Evolutionary conservation across 208 protist species (phyloP).

Genomic region (Trypanosoma grayi): DNA sequence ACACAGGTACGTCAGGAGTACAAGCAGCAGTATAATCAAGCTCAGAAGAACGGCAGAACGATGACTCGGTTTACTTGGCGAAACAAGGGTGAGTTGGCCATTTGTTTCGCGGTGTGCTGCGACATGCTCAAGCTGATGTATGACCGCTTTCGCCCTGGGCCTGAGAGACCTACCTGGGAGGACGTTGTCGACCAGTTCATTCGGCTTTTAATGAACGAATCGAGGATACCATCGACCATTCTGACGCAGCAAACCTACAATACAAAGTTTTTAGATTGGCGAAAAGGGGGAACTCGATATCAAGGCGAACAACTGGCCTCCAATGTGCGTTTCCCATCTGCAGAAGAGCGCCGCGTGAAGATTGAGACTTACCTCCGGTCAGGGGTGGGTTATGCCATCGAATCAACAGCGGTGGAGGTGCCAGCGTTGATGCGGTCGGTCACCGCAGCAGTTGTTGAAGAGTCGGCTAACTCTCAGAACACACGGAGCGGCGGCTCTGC

Average conservation of each 20-base stretch:
- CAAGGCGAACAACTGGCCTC: conserved; percentile 46
- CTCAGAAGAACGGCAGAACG: conserved; percentile 29
- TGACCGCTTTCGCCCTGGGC: conserved; percentile 48
- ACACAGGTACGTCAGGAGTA: conserved; percentile 60
- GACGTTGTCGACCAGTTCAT: conserved; percentile 58
- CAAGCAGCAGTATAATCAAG: conserved; percentile 42
- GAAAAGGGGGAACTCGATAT: conserved; percentile 88
- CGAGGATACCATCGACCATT: conserved; percentile 47
- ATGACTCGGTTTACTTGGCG: conserved; percentile 72
- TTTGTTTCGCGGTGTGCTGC: conserved; percentile 82
- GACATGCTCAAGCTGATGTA: conserved; percentile 84
- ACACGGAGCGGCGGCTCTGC: conserved; percentile 1
- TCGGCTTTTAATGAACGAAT: conserved; percentile 61
- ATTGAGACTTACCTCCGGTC: conserved; percentile 69
- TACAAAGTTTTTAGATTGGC: conserved; percentile 86
- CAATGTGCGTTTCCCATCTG: conserved; percentile 84
- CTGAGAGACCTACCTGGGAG: conserved; percentile 63
- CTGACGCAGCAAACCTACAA: conserved; percentile 67
- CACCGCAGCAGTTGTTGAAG: background rate
- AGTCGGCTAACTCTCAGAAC: conserved; percentile 14
- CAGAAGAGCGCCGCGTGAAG: conserved; percentile 64
- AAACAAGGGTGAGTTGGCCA: conserved; percentile 82
- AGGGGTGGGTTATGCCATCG: conserved; percentile 51
- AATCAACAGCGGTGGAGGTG: conserved; percentile 44
- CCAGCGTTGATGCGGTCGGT: conserved; percentile 10